Percentiles rank a stretch among this genome's conserved stretches.
Conservation (phyloP, 2,329 filamentous ascomycete species). For the Fusarium metavorans region DNA sequence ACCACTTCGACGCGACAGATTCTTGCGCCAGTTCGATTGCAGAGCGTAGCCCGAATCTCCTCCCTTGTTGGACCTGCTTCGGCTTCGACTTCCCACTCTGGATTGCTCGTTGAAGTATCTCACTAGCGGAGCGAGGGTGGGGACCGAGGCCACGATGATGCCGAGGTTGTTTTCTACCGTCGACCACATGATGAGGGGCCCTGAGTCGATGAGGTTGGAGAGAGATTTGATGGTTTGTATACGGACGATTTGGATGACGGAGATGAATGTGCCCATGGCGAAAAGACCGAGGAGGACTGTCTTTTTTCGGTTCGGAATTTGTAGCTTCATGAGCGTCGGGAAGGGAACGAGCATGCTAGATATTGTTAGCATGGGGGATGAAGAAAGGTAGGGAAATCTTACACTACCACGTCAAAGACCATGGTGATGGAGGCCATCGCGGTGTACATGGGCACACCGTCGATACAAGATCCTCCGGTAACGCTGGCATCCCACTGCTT, state of each 20-base stretch:
- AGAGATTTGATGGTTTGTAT: slow-evolving; percentile 61
- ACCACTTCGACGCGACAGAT: slow-evolving; percentile 28
- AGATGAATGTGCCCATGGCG: slow-evolving; percentile 63
- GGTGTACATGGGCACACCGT: slow-evolving; percentile 57
- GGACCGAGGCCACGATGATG: slow-evolving; percentile 56
- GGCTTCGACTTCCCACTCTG: slow-evolving; percentile 30
- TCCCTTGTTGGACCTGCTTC: slow-evolving; percentile 20
- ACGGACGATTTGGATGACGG: slow-evolving; percentile 63
- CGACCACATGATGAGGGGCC: slow-evolving; percentile 58
- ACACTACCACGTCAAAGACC: slow-evolving; percentile 56
- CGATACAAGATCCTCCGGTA: slow-evolving; percentile 52
- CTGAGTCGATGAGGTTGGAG: slow-evolving; percentile 58
- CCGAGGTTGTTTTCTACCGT: slow-evolving; percentile 59
- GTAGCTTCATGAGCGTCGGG: slow-evolving; percentile 52
- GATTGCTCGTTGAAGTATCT: slow-evolving; percentile 49
- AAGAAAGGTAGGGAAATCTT: slow-evolving; percentile 20
- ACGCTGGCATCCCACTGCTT: slow-evolving; percentile 58
- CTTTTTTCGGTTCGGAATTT: slow-evolving; percentile 56
- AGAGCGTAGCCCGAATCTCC: slow-evolving; percentile 43
- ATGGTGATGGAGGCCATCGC: slow-evolving; percentile 56
- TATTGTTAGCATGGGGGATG: neutral
- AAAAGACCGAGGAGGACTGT: slow-evolving; percentile 57
- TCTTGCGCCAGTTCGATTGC: slow-evolving; percentile 41
- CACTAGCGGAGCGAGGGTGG: slow-evolving; percentile 58
- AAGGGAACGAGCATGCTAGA: slow-evolving; percentile 56